Evolutionary conservation across 2,329 filamentous ascomycete genomes (phyloP), one percentile per base, ranked within the genome.

Genomic region (Chrysosphaeria jannelii): DNA sequence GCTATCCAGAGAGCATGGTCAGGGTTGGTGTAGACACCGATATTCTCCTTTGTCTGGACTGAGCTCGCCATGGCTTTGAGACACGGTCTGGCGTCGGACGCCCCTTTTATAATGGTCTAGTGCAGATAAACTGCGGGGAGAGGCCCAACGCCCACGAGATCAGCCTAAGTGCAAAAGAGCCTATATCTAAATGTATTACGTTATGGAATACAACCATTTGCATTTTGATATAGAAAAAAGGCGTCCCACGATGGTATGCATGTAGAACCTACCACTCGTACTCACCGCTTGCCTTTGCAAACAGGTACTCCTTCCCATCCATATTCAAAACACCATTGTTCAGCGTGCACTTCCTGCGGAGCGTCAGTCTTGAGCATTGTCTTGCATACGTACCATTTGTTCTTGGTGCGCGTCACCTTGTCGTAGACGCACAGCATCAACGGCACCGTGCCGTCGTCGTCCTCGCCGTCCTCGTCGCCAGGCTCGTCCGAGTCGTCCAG

Each of bases 391-490:
- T 42, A 66, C 74, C 74, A 85, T 61, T 85, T 97, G 50, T 93
- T 97, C 65, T 97, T 97, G 37, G 93, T 85, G 22, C 85, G 61
- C 47, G 93, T 81, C 7, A 97, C 85, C 51, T 97, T 97, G 51
- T 97, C 85, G 42, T 97, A 97, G 41, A 89, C 91, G 51, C 85
- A 97, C 19, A 97, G 65, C 74, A 97, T 93, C 40, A 88, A 79
- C 35, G 89, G 72, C 2, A 69, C 67, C 32, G 71, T 60, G 17
- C 66, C 61, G 20, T 89, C 79, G 29, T 88, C 76, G 9, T 78
- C 74, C 23, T 85, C 79, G 16, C 85, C 75, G 13, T 81, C 74
- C 13, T 85, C 76, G 14, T 72, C 67, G 10, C 63, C 47, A 8
- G 75, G 66, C 29, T 93, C 85, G 30, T 93, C 79, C 0, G 79